phyloP scores from a whole-genome alignment of 257 asterid genomes.

The Buddleja alternifolia region DNA sequence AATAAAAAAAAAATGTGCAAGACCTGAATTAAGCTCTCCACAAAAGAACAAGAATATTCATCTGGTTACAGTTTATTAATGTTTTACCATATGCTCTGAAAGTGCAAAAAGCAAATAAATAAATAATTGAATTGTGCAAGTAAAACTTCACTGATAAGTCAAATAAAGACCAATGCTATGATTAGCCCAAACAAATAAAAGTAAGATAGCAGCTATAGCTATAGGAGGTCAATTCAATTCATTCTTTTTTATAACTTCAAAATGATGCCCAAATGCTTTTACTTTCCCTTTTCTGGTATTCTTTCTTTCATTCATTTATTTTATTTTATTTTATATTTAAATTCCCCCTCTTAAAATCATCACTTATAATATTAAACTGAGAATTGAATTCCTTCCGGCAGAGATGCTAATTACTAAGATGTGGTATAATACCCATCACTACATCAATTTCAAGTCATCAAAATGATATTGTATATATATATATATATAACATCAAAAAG shows the following conservation, averaged over 20 bases:
- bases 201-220: not conserved
- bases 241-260: constrained; percentile 26
- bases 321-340: not conserved
- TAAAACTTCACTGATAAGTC: constrained; percentile 25
- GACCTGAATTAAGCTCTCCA: not conserved
- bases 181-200: constrained; percentile 32
- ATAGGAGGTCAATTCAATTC: constrained; percentile 16
- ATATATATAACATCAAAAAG: constrained; percentile 25
- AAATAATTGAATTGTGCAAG: not conserved
- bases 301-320: constrained; percentile 5
- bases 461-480: too few relatives aligned
- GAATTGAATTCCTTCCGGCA: constrained; percentile 34
- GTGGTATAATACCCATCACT: constrained; percentile 20
- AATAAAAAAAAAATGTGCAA: not conserved
- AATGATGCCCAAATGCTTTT: constrained; percentile 25
- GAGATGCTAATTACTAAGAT: constrained; percentile 25
- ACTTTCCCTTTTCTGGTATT: not conserved
- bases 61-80: too few relatives aligned
- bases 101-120: too few relatives aligned
- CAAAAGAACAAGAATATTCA: too few relatives aligned
- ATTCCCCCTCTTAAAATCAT: not conserved
- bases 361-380: not conserved
- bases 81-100: not conserved
- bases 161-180: constrained; percentile 22
- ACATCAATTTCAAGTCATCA: constrained; percentile 29